Base-by-base conservation (phyloP, 441 rosid species). In the Bocquillonia castaneifolia region DNA sequence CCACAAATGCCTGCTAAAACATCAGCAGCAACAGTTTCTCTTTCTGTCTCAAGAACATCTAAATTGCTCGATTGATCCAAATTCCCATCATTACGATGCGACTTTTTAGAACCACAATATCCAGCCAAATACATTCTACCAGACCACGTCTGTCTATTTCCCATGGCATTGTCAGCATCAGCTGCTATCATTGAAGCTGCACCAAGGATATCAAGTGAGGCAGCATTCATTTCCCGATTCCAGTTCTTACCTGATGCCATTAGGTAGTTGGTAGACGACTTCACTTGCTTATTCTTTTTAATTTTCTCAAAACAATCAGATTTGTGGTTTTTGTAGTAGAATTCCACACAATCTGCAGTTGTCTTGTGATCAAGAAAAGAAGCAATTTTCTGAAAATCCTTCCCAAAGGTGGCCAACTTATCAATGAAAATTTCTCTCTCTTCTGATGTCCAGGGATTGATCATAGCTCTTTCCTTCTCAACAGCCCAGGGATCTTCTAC, bases 261-360 rank as follows among this genome's bases (percentile, higher is more conserved):
- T 80, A 88, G 70, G 75, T 88, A 88, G 57, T 82, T 88, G 55
- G 81, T 77, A 59, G 86, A 73, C 10, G 88, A 70, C 82, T 89
- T 93, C 65, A 74, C 80, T 68, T 77, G 87, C 82, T 86, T 83
- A 37, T 82, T 81, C 88, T 86, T 92, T 87, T 87, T 92, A 59
- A 86, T 83, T 76, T 84, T 91, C 85, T 85, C 84, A 82, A 93
- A 93, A 76, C 79, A 73, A 78, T 87, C 99, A 67, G 97, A 89
- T 72, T 96, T 96, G 80, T 91, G 99, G 75, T 96, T 95, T 76
- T 92, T 95, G 83, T 92, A 95, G 81, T 95, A 95, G 76, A 92
- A 95, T 77, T 92, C 90, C 57, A 96, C 86, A 78, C 98, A 96
- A 76, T 93, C 98, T 20, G 99, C 98, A 76, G 93, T 96, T 51